A percentile compares a stretch with the other conserved stretches of the same genome.
These are phyloP conservation scores for Leccinum subtestaceum DNA, from an alignment of 768 basidiomycete genomes.

Conservation along the genomic window DNA sequence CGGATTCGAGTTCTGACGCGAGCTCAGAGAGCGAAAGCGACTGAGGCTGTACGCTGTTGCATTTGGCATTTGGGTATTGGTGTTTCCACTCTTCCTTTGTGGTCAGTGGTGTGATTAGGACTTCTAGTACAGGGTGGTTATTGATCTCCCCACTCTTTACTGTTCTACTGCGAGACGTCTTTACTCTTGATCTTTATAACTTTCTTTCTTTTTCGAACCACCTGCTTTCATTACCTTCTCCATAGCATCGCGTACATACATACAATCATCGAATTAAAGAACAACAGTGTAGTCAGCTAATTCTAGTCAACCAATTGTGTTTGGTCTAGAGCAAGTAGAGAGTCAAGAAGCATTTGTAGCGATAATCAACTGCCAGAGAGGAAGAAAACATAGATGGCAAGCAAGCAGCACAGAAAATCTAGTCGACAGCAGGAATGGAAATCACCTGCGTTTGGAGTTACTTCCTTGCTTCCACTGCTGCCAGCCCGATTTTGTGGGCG, in stretches of 20 bases:
- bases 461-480: constrained; percentile 45
- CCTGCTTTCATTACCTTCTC: constrained; percentile 26
- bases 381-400: constrained; percentile 3
- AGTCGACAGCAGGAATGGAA: neutral
- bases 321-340: constrained; percentile 24
- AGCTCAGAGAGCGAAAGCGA: constrained; percentile 86
- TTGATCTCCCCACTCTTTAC: constrained; percentile 22
- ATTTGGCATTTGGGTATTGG: constrained; percentile 16
- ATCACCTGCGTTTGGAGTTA: constrained; percentile 21
- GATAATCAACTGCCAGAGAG: constrained; percentile 9
- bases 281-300: constrained; percentile 52
- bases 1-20: constrained; percentile 77
- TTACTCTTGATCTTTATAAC: constrained; percentile 39
- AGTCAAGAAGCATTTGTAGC: constrained; percentile 12
- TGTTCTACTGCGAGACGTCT: constrained; percentile 20
- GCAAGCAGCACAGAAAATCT: neutral
- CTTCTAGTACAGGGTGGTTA: constrained; percentile 16
- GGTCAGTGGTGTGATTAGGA: constrained; percentile 22
- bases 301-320: constrained; percentile 30
- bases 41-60: constrained; percentile 36
- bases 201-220: constrained; percentile 23
- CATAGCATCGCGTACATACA: constrained; percentile 38
- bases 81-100: constrained; percentile 13
- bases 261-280: constrained; percentile 42
- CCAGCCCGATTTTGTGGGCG: constrained; percentile 45